Percentiles rank a stretch among this genome's conserved stretches.
Conservation (phyloP, 345 rosid species). For the Limnanthes douglasii region DNA sequence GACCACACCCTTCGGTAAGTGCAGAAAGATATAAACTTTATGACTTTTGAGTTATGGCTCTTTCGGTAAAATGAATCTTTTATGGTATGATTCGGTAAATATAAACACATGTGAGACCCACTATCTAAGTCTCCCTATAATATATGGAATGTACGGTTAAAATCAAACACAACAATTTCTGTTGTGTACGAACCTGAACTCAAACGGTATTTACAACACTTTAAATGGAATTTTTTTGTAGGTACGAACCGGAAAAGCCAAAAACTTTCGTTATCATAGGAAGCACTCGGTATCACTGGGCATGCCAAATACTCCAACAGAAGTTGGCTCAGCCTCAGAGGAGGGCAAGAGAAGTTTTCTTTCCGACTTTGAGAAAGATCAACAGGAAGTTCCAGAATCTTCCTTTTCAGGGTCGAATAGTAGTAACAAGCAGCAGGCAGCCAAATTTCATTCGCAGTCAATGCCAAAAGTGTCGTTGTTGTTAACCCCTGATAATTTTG, state of each 20-base stretch:
- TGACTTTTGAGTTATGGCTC: not conserved
- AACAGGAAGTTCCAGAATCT: conserved; percentile 9
- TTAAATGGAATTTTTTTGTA: no score
- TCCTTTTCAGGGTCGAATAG: conserved; percentile 11
- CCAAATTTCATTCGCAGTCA: conserved; percentile 50
- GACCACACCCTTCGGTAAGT: conserved; percentile 14
- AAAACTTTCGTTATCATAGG: conserved; percentile 19
- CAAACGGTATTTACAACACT: no score
- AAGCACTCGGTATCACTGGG: conserved; percentile 35
- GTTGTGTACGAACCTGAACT: no score
- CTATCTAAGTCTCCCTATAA: no score
- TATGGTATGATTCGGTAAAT: not conserved
- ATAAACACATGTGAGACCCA: no score
- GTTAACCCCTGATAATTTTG: conserved; percentile 5
- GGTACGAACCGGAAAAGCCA: no score
- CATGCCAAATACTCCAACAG: conserved; percentile 42
- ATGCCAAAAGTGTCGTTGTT: conserved; percentile 23
- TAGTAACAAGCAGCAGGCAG: conserved; percentile 5
- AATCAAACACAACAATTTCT: no score
- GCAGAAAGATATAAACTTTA: not conserved
- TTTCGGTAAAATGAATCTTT: not conserved
- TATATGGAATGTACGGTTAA: no score
- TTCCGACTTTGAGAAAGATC: conserved; percentile 7
- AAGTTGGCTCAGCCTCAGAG: conserved; percentile 1
- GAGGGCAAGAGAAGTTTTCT: conserved; percentile 10